phyloP scores from a whole-genome alignment of 257 asterid genomes.

The Capsicum rhomboideum region DNA sequence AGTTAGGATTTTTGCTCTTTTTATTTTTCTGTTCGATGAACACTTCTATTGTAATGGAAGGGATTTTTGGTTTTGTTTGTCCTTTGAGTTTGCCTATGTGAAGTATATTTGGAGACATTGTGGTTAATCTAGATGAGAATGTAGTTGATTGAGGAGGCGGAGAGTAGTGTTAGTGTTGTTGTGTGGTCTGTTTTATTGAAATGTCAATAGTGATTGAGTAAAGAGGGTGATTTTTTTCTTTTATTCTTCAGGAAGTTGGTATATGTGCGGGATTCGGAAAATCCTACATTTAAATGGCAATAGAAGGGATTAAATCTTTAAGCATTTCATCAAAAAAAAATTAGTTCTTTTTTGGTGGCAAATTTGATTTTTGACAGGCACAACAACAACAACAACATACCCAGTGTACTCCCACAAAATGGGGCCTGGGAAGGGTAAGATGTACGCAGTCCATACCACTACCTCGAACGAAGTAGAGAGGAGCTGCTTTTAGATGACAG shows the following conservation, averaged over 20 bases:
- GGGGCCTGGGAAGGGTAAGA: no score
- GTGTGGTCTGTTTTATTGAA: background rate
- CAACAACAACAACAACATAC: no score
- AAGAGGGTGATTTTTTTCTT: background rate
- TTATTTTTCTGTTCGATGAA: background rate
- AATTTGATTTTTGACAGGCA: no score
- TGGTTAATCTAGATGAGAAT: no score
- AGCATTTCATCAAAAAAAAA: background rate
- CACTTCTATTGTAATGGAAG: background rate
- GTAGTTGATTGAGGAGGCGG: background rate
- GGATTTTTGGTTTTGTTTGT: background rate
- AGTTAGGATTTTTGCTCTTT: background rate
- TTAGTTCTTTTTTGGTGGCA: no score
- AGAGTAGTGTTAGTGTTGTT: background rate
- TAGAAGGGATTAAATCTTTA: background rate
- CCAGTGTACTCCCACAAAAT: no score
- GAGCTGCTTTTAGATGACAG: no score
- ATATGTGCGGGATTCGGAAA: background rate
- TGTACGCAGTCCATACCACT: no score
- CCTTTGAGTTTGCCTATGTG: background rate
- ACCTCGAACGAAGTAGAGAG: no score
- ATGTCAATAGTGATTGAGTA: background rate
- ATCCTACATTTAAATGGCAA: background rate
- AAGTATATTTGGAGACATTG: background rate
- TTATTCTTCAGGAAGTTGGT: background rate